phyloP scores from a whole-genome alignment of 2,329 filamentous ascomycete genomes.

The Celoporthe dispersa region DNA sequence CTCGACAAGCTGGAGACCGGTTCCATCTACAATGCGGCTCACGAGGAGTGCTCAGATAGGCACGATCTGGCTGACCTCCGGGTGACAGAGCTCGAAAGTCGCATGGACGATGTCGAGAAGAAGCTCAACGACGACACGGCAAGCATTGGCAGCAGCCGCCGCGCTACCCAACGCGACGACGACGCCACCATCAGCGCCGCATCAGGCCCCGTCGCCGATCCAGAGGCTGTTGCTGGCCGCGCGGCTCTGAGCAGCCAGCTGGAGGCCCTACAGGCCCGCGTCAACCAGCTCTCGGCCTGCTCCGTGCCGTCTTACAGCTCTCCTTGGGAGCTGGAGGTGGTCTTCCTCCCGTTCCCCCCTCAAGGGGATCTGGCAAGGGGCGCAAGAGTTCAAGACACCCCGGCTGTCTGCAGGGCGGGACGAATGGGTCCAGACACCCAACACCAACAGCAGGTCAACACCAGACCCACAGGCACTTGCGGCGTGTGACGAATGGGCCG shows the following conservation, averaged over 20 bases:
- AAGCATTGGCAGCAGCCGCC: constrained; percentile 44
- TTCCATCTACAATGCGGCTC: constrained; percentile 68
- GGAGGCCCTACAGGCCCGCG: constrained; percentile 53
- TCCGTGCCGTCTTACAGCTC: constrained; percentile 63
- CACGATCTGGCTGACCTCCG: constrained; percentile 70
- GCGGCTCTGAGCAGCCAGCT: constrained; percentile 56
- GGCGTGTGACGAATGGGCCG: constrained; percentile 53
- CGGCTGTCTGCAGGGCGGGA: constrained; percentile 42
- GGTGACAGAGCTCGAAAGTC: constrained; percentile 70
- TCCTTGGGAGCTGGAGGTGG: constrained; percentile 77
- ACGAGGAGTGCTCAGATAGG: constrained; percentile 71
- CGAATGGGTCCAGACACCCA: constrained; percentile 61
- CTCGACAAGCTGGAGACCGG: constrained; percentile 71
- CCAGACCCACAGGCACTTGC: constrained; percentile 49
- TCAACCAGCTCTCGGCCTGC: constrained; percentile 60
- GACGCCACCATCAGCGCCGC: constrained; percentile 51
- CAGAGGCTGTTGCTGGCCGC: constrained; percentile 45
- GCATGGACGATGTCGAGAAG: constrained; percentile 64
- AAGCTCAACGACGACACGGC: constrained; percentile 51
- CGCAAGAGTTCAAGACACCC: constrained; percentile 51
- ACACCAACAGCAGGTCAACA: constrained; percentile 49
- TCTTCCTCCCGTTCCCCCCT: constrained; percentile 73
- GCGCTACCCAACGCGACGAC: constrained; percentile 43
- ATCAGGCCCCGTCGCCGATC: constrained; percentile 49
- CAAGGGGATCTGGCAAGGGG: constrained; percentile 58